These are phyloP conservation scores for Tolypocladium endophyticum DNA, from an alignment of 2,329 filamentous ascomycete species.

Conservation along the genomic window DNA sequence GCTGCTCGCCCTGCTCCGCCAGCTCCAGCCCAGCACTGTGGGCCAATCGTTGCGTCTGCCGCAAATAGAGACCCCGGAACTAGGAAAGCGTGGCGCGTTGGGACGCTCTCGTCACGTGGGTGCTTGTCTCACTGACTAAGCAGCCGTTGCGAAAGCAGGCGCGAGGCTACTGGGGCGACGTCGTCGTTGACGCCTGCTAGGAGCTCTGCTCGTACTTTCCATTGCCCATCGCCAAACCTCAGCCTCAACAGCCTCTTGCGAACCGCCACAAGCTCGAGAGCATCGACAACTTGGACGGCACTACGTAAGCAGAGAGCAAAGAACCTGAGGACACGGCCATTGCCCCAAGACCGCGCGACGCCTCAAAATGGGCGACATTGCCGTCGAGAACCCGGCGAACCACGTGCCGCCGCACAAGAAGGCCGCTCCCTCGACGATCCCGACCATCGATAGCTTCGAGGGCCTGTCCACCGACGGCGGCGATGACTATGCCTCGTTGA, in stretches of 20 bases:
- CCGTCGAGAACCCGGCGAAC: conserved; percentile 72
- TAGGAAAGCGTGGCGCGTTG: background rate
- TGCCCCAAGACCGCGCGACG: background rate
- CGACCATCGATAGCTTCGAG: conserved; percentile 83
- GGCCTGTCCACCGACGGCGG: conserved; percentile 69
- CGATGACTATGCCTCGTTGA: conserved; percentile 91
- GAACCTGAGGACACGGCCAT: background rate
- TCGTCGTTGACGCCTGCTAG: background rate
- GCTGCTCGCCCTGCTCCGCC: background rate
- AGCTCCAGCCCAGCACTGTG: background rate
- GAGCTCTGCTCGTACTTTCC: background rate
- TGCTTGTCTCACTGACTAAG: background rate
- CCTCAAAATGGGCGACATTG: conserved; percentile 69
- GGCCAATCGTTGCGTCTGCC: background rate
- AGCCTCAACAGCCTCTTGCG: background rate
- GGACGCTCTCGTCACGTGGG: background rate
- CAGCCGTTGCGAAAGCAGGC: background rate
- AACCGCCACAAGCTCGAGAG: background rate
- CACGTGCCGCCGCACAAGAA: conserved; percentile 71
- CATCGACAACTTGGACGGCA: background rate
- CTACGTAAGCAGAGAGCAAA: background rate
- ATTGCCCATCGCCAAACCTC: background rate
- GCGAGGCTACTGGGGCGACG: background rate
- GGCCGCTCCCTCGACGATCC: conserved; percentile 67
- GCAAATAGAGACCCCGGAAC: background rate